Percentiles rank a stretch among this genome's conserved stretches.
Conservation (phyloP, 306 rosid genomes). For the Fagus sylvatica region DNA sequence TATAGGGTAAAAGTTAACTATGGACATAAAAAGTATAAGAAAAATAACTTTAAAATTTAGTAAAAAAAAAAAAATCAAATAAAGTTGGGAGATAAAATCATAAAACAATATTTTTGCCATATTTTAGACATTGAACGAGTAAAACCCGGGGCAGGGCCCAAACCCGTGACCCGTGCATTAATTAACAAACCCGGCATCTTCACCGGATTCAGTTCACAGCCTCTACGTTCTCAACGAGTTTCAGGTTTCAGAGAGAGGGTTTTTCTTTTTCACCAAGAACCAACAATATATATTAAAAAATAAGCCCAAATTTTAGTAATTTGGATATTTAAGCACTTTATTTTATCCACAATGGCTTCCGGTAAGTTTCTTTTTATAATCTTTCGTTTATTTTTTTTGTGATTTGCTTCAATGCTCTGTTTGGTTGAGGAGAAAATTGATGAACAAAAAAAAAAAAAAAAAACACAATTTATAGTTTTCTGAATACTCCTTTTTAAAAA, state of each 20-base stretch:
- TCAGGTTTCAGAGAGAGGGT: background rate
- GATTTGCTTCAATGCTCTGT: background rate
- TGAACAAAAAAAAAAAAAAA: too few relatives aligned
- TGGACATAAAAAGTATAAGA: too few relatives aligned
- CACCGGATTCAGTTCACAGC: background rate
- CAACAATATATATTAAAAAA: background rate
- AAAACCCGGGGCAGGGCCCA: background rate
- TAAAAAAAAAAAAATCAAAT: too few relatives aligned
- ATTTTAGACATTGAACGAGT: too few relatives aligned
- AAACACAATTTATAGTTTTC: too few relatives aligned
- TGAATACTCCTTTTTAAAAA: too few relatives aligned
- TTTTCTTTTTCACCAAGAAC: background rate
- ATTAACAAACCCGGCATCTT: background rate
- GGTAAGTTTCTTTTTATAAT: background rate
- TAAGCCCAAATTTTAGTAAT: background rate
- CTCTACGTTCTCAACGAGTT: background rate
- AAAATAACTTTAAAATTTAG: too few relatives aligned
- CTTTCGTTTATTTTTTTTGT: background rate
- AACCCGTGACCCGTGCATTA: background rate
- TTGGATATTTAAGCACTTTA: background rate
- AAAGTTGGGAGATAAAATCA: too few relatives aligned
- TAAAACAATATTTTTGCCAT: too few relatives aligned
- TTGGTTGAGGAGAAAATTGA: background rate
- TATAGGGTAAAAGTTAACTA: too few relatives aligned
- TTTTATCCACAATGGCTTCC: constrained; percentile 2